phyloP scores from a whole-genome alignment of 257 asterid genomes.

The Gentiana straminea region DNA sequence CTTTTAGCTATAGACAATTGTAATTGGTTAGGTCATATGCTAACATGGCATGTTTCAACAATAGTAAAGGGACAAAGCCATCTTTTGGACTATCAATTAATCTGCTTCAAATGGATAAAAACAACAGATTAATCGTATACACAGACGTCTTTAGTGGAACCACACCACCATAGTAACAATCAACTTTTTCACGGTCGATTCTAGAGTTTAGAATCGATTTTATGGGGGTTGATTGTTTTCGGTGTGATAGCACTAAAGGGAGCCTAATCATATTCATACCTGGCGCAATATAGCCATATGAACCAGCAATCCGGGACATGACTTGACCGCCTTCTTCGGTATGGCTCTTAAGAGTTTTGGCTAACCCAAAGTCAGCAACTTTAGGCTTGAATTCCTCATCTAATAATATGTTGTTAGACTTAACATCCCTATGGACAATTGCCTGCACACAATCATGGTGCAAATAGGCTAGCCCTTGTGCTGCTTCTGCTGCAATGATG shows the following conservation, averaged over 20 bases:
- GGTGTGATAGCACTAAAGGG: no score
- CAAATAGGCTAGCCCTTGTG: slow-evolving; percentile 81
- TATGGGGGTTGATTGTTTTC: no score
- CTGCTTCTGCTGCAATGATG: slow-evolving; percentile 55
- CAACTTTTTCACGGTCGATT: no score
- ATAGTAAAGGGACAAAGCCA: slow-evolving; percentile 6
- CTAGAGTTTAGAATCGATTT: no score
- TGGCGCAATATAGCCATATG: slow-evolving; percentile 85
- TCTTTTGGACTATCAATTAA: background rate
- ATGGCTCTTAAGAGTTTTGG: slow-evolving; percentile 38
- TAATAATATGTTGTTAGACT: slow-evolving; percentile 32
- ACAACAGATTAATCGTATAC: background rate
- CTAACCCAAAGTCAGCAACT: slow-evolving; percentile 83
- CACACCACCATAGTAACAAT: no score
- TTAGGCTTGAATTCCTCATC: slow-evolving; percentile 30
- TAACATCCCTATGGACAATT: slow-evolving; percentile 31
- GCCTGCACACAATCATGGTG: slow-evolving; percentile 54
- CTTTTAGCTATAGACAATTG: background rate
- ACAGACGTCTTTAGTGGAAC: background rate
- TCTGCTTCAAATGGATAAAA: slow-evolving; percentile 1
- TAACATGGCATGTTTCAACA: slow-evolving; percentile 4
- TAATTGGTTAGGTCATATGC: background rate
- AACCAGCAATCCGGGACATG: slow-evolving; percentile 71
- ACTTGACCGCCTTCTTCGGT: slow-evolving; percentile 28
- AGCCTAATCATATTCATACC: slow-evolving; percentile 22